phyloP scores from a whole-genome alignment of 331 rosid genomes.

The Acacia concinna region DNA sequence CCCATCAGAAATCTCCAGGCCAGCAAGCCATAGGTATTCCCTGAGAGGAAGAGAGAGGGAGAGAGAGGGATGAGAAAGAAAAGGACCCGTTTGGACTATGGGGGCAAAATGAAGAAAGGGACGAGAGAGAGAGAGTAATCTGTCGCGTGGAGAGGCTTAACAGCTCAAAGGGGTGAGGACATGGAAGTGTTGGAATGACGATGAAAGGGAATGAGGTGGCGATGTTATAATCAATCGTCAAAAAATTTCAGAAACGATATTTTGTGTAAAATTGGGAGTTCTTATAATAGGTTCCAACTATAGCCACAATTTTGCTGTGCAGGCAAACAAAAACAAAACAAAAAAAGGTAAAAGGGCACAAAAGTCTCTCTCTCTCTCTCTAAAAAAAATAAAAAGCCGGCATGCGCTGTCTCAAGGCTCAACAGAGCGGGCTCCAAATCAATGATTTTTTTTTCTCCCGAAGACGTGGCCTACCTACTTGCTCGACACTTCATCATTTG shows the following conservation, averaged over 20 bases:
- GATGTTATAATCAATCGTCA: not conserved
- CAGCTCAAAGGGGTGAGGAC: not conserved
- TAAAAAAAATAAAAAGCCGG: not conserved
- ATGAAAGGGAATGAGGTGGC: not conserved
- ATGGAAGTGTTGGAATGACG: not conserved
- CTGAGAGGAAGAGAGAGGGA: not conserved
- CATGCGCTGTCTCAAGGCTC: not conserved
- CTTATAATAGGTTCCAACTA: not conserved
- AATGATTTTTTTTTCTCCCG: not conserved
- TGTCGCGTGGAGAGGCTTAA: conserved; percentile 5
- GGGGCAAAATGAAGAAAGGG: conserved; percentile 18
- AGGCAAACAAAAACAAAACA: not conserved
- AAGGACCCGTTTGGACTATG: conserved; percentile 26
- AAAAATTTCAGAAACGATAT: not conserved
- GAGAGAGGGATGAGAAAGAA: not conserved
- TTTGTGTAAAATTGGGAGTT: not conserved
- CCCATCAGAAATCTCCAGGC: not conserved
- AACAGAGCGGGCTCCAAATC: not conserved
- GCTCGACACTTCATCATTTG: conserved; percentile 8
- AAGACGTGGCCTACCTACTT: not conserved
- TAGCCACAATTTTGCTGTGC: not conserved
- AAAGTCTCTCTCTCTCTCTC: not conserved
- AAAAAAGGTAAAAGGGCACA: not conserved
- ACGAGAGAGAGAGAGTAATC: not conserved
- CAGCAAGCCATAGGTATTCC: not conserved